These are phyloP conservation scores for Pythium phragmiticola DNA, from an alignment of 352 stramenopile genomes.

Conservation along the genomic window DNA sequence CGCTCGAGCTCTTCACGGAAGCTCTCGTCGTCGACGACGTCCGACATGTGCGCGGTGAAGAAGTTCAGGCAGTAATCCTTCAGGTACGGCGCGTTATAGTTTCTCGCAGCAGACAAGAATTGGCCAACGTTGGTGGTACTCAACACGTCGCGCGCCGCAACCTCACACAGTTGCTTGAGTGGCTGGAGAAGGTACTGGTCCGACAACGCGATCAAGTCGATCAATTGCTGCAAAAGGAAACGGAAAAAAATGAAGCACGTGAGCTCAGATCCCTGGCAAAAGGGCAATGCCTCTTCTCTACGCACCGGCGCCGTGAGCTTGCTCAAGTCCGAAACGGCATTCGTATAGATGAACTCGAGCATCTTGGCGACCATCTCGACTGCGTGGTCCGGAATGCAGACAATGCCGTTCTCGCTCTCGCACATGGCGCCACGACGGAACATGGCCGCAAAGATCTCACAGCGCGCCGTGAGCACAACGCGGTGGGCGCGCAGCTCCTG, in stretches of 20 bases:
- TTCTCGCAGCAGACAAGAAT: slow-evolving; percentile 78
- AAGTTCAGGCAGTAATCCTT: slow-evolving; percentile 82
- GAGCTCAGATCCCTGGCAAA: background rate
- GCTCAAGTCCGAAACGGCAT: slow-evolving; percentile 75
- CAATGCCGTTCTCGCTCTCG: slow-evolving; percentile 78
- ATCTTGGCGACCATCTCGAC: slow-evolving; percentile 88
- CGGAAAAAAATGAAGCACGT: background rate
- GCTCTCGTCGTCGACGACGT: slow-evolving; percentile 82
- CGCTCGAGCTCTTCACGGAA: slow-evolving; percentile 82
- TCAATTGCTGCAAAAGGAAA: slow-evolving; percentile 62
- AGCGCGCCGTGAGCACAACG: slow-evolving; percentile 77
- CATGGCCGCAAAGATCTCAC: slow-evolving; percentile 90
- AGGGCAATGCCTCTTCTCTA: background rate
- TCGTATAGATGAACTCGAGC: slow-evolving; percentile 93
- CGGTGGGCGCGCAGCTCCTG: slow-evolving; percentile 66
- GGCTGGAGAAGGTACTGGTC: slow-evolving; percentile 80
- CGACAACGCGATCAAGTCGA: slow-evolving; percentile 76
- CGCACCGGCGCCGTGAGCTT: slow-evolving; percentile 74
- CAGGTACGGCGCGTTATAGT: slow-evolving; percentile 81
- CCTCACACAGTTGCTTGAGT: slow-evolving; percentile 77
- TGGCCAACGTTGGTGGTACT: slow-evolving; percentile 72
- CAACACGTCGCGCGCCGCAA: slow-evolving; percentile 67
- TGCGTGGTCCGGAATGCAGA: slow-evolving; percentile 79
- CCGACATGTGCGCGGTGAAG: slow-evolving; percentile 71
- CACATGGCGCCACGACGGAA: slow-evolving; percentile 83